Conservation (phyloP, 2,329 filamentous ascomycete species). For the Colletotrichum spinosum region DNA sequence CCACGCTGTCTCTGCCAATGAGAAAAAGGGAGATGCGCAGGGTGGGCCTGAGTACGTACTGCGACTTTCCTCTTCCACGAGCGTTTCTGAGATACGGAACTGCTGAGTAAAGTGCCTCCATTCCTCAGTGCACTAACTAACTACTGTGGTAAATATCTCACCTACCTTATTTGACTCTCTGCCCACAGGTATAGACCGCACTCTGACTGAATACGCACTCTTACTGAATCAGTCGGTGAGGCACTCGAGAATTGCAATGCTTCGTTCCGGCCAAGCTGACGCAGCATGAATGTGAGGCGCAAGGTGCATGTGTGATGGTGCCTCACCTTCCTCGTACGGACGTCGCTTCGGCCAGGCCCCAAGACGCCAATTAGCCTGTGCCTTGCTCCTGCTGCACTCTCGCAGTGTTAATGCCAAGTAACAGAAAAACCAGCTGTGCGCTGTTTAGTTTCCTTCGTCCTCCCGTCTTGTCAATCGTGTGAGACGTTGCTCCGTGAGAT, state of each 20-base stretch:
- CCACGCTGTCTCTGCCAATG: conserved; percentile 13
- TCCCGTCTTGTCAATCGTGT: neutral
- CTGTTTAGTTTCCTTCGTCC: neutral
- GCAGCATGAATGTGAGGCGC: no score
- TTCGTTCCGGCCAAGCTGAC: no score
- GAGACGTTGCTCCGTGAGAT: neutral
- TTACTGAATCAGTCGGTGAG: no score
- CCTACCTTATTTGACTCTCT: no score
- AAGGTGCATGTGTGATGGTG: conserved; percentile 2
- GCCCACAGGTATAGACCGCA: no score
- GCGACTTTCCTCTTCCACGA: no score
- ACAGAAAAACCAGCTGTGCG: neutral
- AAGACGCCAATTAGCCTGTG: conserved; percentile 1
- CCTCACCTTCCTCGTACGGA: conserved; percentile 7
- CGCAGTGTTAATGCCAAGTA: neutral
- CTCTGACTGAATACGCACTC: no score
- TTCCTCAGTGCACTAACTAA: no score
- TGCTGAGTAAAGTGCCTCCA: no score
- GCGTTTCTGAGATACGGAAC: no score
- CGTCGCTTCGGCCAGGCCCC: neutral
- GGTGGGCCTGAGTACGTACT: neutral
- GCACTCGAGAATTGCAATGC: no score
- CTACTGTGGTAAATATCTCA: no score
- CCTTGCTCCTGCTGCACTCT: conserved; percentile 2
- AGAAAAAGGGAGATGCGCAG: conserved; percentile 16